phyloP scores from a whole-genome alignment of 345 rosid species.

The Salix brachista region DNA sequence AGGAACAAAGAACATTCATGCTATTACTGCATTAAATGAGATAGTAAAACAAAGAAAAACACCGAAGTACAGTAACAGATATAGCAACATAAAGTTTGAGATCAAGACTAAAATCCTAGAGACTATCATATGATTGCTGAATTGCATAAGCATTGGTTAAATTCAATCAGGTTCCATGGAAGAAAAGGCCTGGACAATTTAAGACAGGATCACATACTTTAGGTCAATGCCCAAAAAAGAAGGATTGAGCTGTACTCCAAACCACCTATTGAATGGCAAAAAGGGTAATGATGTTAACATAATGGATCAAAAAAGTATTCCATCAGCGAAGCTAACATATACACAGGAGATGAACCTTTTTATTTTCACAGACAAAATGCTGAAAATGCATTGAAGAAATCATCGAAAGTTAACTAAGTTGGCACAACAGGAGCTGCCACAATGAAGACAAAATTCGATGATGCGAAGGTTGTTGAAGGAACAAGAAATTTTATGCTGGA shows the following conservation, averaged over 20 bases:
- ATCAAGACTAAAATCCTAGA: background rate
- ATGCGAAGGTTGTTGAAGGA: background rate
- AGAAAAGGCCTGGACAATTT: background rate
- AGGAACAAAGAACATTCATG: background rate
- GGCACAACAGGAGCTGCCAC: background rate
- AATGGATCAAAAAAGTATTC: constrained; percentile 4
- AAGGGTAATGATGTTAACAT: constrained; percentile 2
- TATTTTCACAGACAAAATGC: background rate
- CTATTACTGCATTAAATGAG: background rate
- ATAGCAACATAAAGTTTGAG: background rate
- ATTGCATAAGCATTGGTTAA: background rate
- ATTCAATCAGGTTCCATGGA: background rate
- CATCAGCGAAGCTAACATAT: constrained; percentile 1
- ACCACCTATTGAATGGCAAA: constrained; percentile 66
- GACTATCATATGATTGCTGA: background rate
- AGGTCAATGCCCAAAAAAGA: constrained; percentile 76
- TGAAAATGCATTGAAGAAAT: background rate
- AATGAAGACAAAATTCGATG: constrained; percentile 1
- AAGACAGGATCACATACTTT: constrained; percentile 52
- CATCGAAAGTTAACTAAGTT: background rate
- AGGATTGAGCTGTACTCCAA: constrained; percentile 87
- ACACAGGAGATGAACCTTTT: constrained; percentile 3
- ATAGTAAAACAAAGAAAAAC: background rate
- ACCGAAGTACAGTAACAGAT: background rate
- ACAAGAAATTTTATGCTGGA: background rate